A percentile compares a stretch with the other conserved stretches of the same genome.
Evolutionary conservation across 2,329 filamentous ascomycete genomes (phyloP).

Genomic region (Paraconiothyrium brasiliense): DNA sequence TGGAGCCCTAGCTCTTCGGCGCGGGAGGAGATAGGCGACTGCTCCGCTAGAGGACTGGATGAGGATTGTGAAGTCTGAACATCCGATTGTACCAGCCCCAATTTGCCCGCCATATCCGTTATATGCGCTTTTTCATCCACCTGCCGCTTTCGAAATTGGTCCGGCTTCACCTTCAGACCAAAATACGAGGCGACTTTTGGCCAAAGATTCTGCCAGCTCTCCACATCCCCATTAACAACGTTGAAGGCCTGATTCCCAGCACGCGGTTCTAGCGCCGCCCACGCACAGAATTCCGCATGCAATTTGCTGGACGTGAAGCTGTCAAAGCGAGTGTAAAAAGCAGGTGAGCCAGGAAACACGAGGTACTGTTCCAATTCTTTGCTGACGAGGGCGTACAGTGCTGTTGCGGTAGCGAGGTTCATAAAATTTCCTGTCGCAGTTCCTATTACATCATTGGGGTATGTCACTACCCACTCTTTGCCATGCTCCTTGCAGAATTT

Average conservation of each 20-base stretch:
- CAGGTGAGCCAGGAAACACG: slow-evolving; percentile 38
- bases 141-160: slow-evolving; percentile 30
- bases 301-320: slow-evolving; percentile 37
- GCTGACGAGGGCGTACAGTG: slow-evolving; percentile 38
- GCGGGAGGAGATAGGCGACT: slow-evolving; percentile 38
- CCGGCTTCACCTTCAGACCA: slow-evolving; percentile 43
- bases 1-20: slow-evolving; percentile 26
- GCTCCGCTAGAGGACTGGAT: slow-evolving; percentile 24
- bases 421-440: slow-evolving; percentile 52
- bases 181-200: slow-evolving; percentile 52
- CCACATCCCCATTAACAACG: slow-evolving; percentile 53
- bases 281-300: slow-evolving; percentile 42
- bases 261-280: slow-evolving; percentile 43
- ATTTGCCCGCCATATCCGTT: not conserved
- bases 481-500: slow-evolving; percentile 38
- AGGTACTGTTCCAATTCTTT: slow-evolving; percentile 40
- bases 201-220: slow-evolving; percentile 56
- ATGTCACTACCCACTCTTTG: slow-evolving; percentile 56
- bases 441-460: slow-evolving; percentile 58
- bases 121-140: not conserved
- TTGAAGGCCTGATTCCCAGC: slow-evolving; percentile 55
- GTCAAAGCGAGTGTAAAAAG: slow-evolving; percentile 44
- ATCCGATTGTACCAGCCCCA: not conserved
- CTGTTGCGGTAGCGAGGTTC: slow-evolving; percentile 43
- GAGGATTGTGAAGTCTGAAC: slow-evolving; percentile 10